phyloP scores from a whole-genome alignment of 257 asterid species.

The Plantago ovata region DNA sequence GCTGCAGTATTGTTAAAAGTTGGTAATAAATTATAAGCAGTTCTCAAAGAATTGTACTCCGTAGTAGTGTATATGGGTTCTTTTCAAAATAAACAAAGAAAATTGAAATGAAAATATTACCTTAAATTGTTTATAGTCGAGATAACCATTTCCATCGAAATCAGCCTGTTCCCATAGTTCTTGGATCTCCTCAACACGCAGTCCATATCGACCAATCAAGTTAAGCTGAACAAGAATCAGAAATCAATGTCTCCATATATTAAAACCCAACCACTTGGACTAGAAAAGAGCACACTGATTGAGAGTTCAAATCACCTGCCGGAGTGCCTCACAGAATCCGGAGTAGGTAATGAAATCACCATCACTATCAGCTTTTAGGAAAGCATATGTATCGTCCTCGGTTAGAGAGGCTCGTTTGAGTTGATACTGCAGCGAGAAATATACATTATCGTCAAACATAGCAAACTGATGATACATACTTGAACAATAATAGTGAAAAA shows the following conservation, averaged over 20 bases:
- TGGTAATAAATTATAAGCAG: background rate
- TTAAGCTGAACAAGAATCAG: conserved; percentile 55
- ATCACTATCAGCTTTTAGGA: conserved; percentile 69
- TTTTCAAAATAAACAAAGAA: background rate
- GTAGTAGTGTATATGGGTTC: no score
- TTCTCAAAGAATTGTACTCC: background rate
- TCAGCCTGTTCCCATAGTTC: conserved; percentile 92
- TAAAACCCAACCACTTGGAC: background rate
- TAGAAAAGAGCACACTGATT: background rate
- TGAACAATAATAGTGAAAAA: background rate
- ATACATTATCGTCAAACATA: background rate
- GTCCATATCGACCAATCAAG: conserved; percentile 80
- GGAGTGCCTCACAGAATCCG: conserved; percentile 84
- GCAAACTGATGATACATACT: conserved; percentile 1
- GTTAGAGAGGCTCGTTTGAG: conserved; percentile 81
- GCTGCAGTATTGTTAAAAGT: conserved; percentile 39
- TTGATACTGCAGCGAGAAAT: conserved; percentile 61
- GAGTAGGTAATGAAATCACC: conserved; percentile 74
- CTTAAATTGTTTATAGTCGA: conserved; percentile 81
- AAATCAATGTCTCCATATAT: background rate
- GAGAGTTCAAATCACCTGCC: conserved; percentile 50
- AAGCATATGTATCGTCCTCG: conserved; percentile 78
- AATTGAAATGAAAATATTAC: conserved; percentile 24
- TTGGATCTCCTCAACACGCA: conserved; percentile 68
- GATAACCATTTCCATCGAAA: conserved; percentile 71